phyloP scores from a whole-genome alignment of 164 flowering plant species.

The Berberis vulgaris region DNA sequence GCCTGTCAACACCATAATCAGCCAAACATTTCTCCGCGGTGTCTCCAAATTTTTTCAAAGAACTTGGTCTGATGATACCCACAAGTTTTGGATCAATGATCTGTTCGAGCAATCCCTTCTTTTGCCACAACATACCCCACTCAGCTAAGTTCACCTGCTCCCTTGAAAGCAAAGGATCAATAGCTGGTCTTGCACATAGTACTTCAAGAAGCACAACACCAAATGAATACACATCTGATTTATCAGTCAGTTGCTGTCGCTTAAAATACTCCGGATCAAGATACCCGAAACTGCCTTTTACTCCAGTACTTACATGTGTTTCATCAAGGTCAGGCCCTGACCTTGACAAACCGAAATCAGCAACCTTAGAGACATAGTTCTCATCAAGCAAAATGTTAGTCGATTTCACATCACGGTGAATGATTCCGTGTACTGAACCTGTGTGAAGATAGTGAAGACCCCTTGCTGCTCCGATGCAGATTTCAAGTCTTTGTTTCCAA shows the following conservation, averaged over 20 bases:
- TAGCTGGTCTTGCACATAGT: conserved; percentile 20
- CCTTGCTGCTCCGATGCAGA: conserved; percentile 22
- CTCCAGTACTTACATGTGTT: conserved; percentile 25
- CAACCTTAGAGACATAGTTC: conserved; percentile 20
- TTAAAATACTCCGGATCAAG: conserved; percentile 25
- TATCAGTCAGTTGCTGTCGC: conserved; percentile 19
- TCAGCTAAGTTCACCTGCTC: conserved; percentile 22
- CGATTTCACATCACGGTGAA: conserved; percentile 26
- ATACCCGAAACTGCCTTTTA: conserved; percentile 30
- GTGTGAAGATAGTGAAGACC: conserved; percentile 31
- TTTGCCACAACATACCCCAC: conserved; percentile 23
- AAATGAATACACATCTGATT: conserved; percentile 28
- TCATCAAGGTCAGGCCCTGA: conserved; percentile 16
- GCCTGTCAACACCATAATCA: conserved; percentile 26
- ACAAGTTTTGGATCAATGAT: conserved; percentile 20
- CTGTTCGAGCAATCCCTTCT: conserved; percentile 18
- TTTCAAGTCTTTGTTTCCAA: conserved; percentile 33
- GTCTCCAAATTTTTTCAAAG: conserved; percentile 23
- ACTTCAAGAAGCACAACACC: conserved; percentile 27
- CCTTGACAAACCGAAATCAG: conserved; percentile 26
- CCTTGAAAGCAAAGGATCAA: conserved; percentile 15
- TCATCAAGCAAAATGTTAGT: conserved; percentile 23
- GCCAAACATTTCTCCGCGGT: conserved; percentile 28
- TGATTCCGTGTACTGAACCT: conserved; percentile 19
- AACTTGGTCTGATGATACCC: conserved; percentile 17